Conservation (phyloP, 2,329 filamentous ascomycete species). For the Botryotinia narcissicola region DNA sequence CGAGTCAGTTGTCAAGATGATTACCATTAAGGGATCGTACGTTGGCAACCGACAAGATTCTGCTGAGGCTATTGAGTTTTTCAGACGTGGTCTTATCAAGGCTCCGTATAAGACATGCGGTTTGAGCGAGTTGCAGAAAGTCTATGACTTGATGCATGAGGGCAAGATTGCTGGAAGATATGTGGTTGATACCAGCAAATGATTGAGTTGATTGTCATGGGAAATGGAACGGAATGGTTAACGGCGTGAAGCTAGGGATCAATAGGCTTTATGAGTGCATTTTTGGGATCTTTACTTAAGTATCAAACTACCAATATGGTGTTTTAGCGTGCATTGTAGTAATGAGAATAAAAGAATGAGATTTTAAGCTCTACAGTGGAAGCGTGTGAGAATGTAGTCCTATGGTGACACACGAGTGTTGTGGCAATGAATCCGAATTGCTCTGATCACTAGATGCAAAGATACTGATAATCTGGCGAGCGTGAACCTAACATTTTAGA, state of each 20-base stretch:
- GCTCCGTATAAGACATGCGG: constrained; percentile 83
- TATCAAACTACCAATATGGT: background rate
- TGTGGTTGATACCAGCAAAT: constrained; percentile 72
- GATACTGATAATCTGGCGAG: background rate
- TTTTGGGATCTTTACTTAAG: background rate
- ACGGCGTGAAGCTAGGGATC: background rate
- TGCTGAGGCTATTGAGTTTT: constrained; percentile 89
- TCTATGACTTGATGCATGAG: constrained; percentile 74
- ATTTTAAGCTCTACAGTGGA: background rate
- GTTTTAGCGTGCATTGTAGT: background rate
- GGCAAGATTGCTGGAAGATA: constrained; percentile 75
- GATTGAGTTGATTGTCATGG: constrained; percentile 31
- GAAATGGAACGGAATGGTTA: background rate
- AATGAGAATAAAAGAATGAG: background rate
- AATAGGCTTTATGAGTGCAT: background rate
- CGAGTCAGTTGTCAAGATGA: constrained; percentile 84
- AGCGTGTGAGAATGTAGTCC: background rate
- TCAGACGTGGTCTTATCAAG: constrained; percentile 72
- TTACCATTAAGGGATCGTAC: constrained; percentile 88
- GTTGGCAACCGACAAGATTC: constrained; percentile 90
- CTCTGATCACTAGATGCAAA: background rate
- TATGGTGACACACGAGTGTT: background rate
- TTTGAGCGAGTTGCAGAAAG: constrained; percentile 72
- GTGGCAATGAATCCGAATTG: background rate
- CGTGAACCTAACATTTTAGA: background rate